Base-by-base conservation (phyloP, 257 asterid species). In the Hygrophila difformis region DNA sequence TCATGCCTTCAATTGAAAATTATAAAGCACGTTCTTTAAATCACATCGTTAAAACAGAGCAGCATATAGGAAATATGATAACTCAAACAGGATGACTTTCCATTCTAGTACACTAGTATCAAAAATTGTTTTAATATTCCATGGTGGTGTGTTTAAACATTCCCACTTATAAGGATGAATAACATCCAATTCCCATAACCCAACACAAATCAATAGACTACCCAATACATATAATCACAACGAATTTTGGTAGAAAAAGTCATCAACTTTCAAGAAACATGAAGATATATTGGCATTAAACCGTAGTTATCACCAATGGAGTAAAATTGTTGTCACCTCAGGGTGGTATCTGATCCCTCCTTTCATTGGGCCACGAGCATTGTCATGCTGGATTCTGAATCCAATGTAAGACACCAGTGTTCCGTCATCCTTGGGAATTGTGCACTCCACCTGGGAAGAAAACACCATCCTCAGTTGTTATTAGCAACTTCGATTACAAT, bases 341-440 rank as follows among this genome's bases (percentile, higher is more conserved):
- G 93, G 95, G 60, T 88, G 97, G 60, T 84, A 88, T 88, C 97
- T 79, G 70, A 86, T 91, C 58, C 98, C 98, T 65, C 98, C 98
- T 65, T 91, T 88, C 97, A 88, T 88, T 33, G 93, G 96, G 18
- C 97, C 97, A 39, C 97, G 78, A 56, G 97, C 72, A 63, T 88
- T 88, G 63, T 88, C 97, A 60, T 88, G 97, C 40, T 88, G 94
- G 41, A 88, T 94, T 51, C 97, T 75, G 15, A 84, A 88, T 55
- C 97, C 97, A 65, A 88, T 63, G 56, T 64, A 88, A 5, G 97
- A 84, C 36, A 46, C 95, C 63, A 88, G 77, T 1, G 83, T 76
- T 28, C 97, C 95, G 69, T 88, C 95, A 61, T 88, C 97, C 59
- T 76, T 88, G 0, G 97, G 97, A 36, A 88, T 71, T 4, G 95